Percentiles rank a stretch among this genome's conserved stretches.
Evolutionary conservation across 768 basidiomycete genomes (phyloP).

Genomic region (Rhizopogon vinicolor): DNA sequence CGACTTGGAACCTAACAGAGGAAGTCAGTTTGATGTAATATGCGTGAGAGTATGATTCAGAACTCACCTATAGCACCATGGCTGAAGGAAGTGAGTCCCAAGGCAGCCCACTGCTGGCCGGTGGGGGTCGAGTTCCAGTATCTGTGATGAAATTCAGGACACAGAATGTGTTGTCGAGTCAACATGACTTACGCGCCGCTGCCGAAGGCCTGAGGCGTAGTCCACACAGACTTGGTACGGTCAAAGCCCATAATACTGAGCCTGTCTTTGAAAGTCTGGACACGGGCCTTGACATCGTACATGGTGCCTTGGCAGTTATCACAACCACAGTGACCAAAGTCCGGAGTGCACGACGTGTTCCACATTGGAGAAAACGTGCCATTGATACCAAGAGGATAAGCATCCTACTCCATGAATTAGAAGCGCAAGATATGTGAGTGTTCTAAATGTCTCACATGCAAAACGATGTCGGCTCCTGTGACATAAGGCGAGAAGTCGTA

Average conservation of each 20-base stretch:
- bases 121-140: conserved; percentile 25
- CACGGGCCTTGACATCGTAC: conserved; percentile 58
- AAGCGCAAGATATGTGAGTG: conserved; percentile 4
- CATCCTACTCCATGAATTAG: conserved; percentile 8
- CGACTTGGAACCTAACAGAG: conserved; percentile 21
- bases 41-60: background rate
- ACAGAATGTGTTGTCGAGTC: background rate
- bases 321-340: conserved; percentile 73
- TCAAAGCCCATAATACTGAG: conserved; percentile 61
- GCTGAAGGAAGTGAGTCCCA: conserved; percentile 19
- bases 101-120: conserved; percentile 21
- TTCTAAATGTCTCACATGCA: conserved; percentile 58
- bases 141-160: conserved; percentile 8
- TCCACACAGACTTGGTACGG: conserved; percentile 66
- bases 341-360: conserved; percentile 54
- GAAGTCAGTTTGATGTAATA: background rate
- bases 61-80: conserved; percentile 22
- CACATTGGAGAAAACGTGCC: conserved; percentile 57
- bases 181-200: conserved; percentile 28
- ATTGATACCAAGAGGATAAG: conserved; percentile 45
- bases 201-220: conserved; percentile 77
- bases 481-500: conserved; percentile 58
- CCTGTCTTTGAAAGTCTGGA: conserved; percentile 62
- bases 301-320: conserved; percentile 63
- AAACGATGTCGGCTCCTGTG: conserved; percentile 60